Evolutionary conservation across 2,329 filamentous ascomycete species (phyloP).

Genomic region (Fusarium vanettenii): DNA sequence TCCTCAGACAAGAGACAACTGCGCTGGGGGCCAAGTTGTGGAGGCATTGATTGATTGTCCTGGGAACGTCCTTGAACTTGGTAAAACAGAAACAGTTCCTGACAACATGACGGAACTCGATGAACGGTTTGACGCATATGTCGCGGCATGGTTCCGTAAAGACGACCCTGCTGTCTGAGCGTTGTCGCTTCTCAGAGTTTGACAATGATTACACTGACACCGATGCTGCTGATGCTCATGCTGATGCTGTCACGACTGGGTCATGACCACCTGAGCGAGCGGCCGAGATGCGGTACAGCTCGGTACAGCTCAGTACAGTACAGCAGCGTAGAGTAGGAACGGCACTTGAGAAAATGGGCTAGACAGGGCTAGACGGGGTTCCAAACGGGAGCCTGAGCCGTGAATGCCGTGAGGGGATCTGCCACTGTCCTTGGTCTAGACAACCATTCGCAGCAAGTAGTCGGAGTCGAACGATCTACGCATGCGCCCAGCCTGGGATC

Average conservation of each 20-base stretch:
- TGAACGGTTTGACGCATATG: slow-evolving; percentile 25
- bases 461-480: slow-evolving; percentile 29
- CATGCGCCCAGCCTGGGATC: slow-evolving; percentile 14
- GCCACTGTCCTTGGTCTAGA: slow-evolving; percentile 8
- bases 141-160: slow-evolving; percentile 14
- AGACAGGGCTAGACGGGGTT: slow-evolving; percentile 3
- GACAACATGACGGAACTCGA: slow-evolving; percentile 2
- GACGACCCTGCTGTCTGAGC: neutral
- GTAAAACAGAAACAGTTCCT: neutral
- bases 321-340: neutral
- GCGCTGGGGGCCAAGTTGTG: neutral
- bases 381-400: slow-evolving; percentile 7
- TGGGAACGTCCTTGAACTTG: neutral
- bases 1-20: neutral
- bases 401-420: slow-evolving; percentile 21
- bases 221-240: neutral
- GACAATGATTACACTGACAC: neutral
- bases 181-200: neutral
- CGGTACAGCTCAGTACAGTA: neutral
- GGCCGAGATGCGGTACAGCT: neutral
- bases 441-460: neutral
- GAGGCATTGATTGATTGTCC: neutral
- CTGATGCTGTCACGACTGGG: slow-evolving; percentile 17
- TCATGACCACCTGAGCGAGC: slow-evolving; percentile 11
- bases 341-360: slow-evolving; percentile 16